Base-by-base conservation (phyloP, 768 basidiomycete genomes). In the Amanita pseudoporphyria region DNA sequence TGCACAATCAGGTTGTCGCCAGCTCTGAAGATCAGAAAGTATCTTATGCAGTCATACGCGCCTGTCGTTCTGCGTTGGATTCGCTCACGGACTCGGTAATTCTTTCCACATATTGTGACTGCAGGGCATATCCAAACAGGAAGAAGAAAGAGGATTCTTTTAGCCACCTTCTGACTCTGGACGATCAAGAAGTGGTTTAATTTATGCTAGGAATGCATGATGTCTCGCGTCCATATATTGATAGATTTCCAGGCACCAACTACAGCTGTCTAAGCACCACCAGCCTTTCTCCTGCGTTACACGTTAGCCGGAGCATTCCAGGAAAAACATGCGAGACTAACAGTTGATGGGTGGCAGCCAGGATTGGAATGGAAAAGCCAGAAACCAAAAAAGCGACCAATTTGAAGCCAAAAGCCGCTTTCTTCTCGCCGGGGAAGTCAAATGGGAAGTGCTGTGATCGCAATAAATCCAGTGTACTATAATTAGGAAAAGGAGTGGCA, bases 331-430 rank as follows among this genome's bases (percentile, higher is more conserved):
- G 35, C 32, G 41, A n/a, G 14, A 69, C 86, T 55, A 56, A 88
- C 86, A 88, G 54, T 63, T 87, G 84, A 59, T 72, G 78, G 33
- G 59, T 63, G 4, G 77, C 68, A 5, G 84, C 84, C 47, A 73
- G 54, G 63, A 88, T 80, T 22, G 86, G 86, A 53, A 87, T 76
- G 50, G 73, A 63, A 63, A 86, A 84, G 10, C 84, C 86, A 10
- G 67, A 52, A 12, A 62, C 42, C 49, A 88, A 70, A 64, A 69
- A 79, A 5, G 61, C 47, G 21, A 60, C 53, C 45, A 81, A 53
- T 64, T 81, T 83, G 43, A 66, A 41, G 4, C 62, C 81, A 51
- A 79, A 81, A 9, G 64, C 53, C n/a, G 56, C 53, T 57, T 74
- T 80, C 50, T 70, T 78, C 51, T 74, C 65, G 16, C 70, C 73